Evolutionary conservation across 2,329 filamentous ascomycete genomes (phyloP).

Genomic region (Epicoccum nigrum): DNA sequence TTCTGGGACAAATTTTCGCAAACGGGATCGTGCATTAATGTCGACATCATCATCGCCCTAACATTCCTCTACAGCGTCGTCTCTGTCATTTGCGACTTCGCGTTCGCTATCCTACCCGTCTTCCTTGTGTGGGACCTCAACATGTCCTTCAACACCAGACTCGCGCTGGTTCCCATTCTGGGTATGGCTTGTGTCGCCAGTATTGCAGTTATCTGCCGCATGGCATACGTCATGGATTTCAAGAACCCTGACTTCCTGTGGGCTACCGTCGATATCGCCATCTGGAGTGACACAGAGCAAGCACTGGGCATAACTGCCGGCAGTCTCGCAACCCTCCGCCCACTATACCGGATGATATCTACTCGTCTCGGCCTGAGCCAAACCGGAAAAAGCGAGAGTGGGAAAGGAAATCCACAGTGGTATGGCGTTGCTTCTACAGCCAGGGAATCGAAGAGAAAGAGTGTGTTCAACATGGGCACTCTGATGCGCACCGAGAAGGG

Average conservation of each 20-base stretch:
- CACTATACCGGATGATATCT: constrained; percentile 38
- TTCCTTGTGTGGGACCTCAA: constrained; percentile 59
- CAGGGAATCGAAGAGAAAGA: constrained; percentile 24
- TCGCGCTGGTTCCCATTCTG: constrained; percentile 55
- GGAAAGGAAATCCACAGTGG: constrained; percentile 29
- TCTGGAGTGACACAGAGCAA: constrained; percentile 48
- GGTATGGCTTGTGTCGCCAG: constrained; percentile 58
- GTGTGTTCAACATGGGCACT: constrained; percentile 32
- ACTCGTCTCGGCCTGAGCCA: constrained; percentile 30
- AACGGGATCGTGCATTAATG: constrained; percentile 51
- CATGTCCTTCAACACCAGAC: constrained; percentile 56
- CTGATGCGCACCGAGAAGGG: constrained; percentile 33
- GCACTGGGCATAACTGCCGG: constrained; percentile 47
- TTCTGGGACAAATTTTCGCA: constrained; percentile 56
- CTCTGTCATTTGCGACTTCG: constrained; percentile 56
- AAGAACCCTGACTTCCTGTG: constrained; percentile 43
- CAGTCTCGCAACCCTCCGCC: constrained; percentile 46
- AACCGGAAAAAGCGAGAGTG: constrained; percentile 18
- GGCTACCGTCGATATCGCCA: constrained; percentile 46
- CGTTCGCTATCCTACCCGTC: constrained; percentile 58
- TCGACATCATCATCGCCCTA: constrained; percentile 50
- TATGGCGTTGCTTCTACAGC: constrained; percentile 17
- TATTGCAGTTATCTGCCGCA: constrained; percentile 43
- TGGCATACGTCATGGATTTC: constrained; percentile 46
- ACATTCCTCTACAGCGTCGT: constrained; percentile 57